phyloP scores from a whole-genome alignment of 257 asterid genomes.

The Penstemon davidsonii region DNA sequence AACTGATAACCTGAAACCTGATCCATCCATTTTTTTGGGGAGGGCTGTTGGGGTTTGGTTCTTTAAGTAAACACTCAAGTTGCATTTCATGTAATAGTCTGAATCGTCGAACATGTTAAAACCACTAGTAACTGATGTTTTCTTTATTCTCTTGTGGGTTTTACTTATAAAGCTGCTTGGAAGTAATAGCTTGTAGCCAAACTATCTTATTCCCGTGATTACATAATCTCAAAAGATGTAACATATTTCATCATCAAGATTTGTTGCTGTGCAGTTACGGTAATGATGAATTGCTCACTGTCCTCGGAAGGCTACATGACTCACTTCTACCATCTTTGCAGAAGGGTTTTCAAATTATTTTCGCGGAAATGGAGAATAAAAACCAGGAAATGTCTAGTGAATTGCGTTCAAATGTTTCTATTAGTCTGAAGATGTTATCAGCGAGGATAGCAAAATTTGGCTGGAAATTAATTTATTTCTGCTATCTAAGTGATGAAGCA shows the following conservation, averaged over 20 bases:
- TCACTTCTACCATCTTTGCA: constrained; percentile 75
- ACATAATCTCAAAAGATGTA: background rate
- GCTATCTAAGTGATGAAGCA: constrained; percentile 84
- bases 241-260: constrained; percentile 1
- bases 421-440: constrained; percentile 69
- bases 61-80: background rate
- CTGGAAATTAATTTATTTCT: constrained; percentile 68
- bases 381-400: constrained; percentile 46
- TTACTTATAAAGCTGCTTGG: background rate
- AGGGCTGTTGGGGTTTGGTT: background rate
- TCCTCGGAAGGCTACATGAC: constrained; percentile 78
- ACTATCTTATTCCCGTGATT: background rate
- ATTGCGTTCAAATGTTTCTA: constrained; percentile 49
- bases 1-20: too few species aligned
- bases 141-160: background rate
- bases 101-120: too few species aligned
- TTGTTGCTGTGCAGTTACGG: constrained; percentile 63
- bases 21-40: too few species aligned
- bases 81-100: background rate
- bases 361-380: constrained; percentile 39
- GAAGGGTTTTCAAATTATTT: constrained; percentile 55
- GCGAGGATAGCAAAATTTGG: constrained; percentile 65
- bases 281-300: constrained; percentile 70
- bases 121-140: background rate
- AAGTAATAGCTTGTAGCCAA: constrained; percentile 10